Evolutionary conservation across 768 basidiomycete species (phyloP).

Genomic region (Trametes cubensis): DNA sequence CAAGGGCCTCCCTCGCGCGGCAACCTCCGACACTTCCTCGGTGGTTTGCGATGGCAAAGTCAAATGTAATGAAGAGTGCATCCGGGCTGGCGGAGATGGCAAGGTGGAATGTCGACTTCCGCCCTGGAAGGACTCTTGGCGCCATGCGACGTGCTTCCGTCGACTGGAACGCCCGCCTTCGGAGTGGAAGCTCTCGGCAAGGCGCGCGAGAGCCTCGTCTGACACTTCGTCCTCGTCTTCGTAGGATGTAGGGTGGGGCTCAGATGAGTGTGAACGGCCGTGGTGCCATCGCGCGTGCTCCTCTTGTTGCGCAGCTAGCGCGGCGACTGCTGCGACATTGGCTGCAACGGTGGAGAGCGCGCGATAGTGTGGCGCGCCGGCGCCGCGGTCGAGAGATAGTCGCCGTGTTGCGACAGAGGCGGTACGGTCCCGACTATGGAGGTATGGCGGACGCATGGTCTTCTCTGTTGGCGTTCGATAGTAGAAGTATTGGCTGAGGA

Average conservation of each 20-base stretch:
- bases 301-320: constrained; percentile 66
- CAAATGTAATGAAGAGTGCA: constrained; percentile 39
- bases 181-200: constrained; percentile 79
- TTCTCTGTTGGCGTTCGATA: constrained; percentile 47
- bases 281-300: constrained; percentile 40
- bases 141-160: constrained; percentile 69
- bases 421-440: constrained; percentile 21
- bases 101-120: constrained; percentile 33
- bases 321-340: constrained; percentile 72
- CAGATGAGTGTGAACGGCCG: constrained; percentile 23
- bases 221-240: constrained; percentile 50
- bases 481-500: constrained; percentile 83
- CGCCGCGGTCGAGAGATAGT: constrained; percentile 52
- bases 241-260: constrained; percentile 28
- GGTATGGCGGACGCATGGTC: constrained; percentile 17
- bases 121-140: constrained; percentile 46
- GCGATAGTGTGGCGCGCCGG: constrained; percentile 64
- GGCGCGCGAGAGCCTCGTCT: constrained; percentile 54
- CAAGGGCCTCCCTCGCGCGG: constrained; percentile 48
- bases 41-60: constrained; percentile 34
- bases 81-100: constrained; percentile 25
- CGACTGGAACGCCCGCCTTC: constrained; percentile 54
- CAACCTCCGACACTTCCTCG: constrained; percentile 25
- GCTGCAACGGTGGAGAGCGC: constrained; percentile 69
- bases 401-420: constrained; percentile 39